Base-by-base conservation (phyloP, 306 rosid genomes). In the Quercus aquifolioides region DNA sequence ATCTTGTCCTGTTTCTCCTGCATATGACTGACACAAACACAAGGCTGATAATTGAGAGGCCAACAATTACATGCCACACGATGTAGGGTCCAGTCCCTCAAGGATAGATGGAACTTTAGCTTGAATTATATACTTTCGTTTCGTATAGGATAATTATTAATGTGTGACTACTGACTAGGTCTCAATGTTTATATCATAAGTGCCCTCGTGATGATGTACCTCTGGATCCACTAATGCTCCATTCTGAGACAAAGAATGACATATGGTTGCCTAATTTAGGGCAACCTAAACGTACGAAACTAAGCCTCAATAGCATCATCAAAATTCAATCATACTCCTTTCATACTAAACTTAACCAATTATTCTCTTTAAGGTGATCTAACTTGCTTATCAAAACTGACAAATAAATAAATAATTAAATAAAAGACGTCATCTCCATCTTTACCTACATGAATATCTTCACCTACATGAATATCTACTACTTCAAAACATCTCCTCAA, bases 61-160 rank as follows among this genome's bases (percentile, higher is more conserved):
- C 60, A 65, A 84, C 85, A 83, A 84, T 80, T 82, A 65, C 81
- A 82, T 84, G 84, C 84, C 91, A 90, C 73, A 87, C 85, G 5
- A 76, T 71, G 94, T 88, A 80, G 94, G 94, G 92, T 65, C 88
- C 77, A 41, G 58, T 49, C 54, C 54, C 54, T 49, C 54, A 12
- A 59, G 77, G 78, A 79, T 81, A 83, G 63, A 41, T 41, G 63
- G 43, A 31, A 74, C 73, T 81, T 81, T 11, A 54, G 63, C 71
- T 58, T 17, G 35, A 80, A 65, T 73, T 74, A 43, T 83, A 71
- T 69, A 30, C 67, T 49, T 38, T 38, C 11, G 11, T 38, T 38
- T 21, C 74, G 71, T 30, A 17, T 74, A 71, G 78, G 83, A 69
- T 23, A 81, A 82, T 87, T 84, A 77, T 84, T 84, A 80, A 74